phyloP scores from a whole-genome alignment of 768 basidiomycete genomes.

The Nidularia sp. region DNA sequence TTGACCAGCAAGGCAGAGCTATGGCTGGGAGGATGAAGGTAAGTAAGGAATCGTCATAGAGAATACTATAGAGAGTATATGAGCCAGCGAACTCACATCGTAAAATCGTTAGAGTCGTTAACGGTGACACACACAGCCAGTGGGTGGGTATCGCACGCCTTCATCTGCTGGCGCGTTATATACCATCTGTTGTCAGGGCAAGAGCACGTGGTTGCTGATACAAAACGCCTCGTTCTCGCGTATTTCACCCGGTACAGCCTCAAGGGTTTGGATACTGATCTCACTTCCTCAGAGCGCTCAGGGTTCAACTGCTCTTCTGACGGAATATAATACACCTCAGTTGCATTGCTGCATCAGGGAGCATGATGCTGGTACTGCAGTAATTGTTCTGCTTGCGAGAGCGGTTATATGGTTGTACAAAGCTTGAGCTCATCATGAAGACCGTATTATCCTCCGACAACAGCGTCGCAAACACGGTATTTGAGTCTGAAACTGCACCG shows the following conservation, averaged over 20 bases:
- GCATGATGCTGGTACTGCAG: no score
- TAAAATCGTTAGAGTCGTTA: slow-evolving; percentile 1
- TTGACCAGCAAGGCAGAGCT: slow-evolving; percentile 46
- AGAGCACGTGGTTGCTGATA: not conserved
- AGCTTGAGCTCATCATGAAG: no score
- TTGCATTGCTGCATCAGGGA: no score
- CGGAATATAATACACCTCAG: no score
- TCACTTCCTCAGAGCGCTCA: no score
- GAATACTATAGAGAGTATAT: not conserved
- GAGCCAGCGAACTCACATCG: not conserved
- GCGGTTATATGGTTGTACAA: no score
- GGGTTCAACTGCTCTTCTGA: no score
- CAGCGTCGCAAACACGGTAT: no score
- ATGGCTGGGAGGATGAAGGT: slow-evolving; percentile 5
- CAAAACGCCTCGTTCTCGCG: not conserved
- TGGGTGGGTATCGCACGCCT: not conserved
- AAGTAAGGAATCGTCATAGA: not conserved
- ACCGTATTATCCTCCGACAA: no score
- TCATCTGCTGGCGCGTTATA: not conserved
- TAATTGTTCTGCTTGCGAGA: no score
- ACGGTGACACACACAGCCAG: not conserved
- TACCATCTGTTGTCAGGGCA: not conserved
- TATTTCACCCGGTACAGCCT: not conserved
- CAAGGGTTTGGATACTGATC: not conserved
- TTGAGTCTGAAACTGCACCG: no score